phyloP scores from a whole-genome alignment of 2,329 filamentous ascomycete genomes.

The Calonectria pseudoreteaudii region DNA sequence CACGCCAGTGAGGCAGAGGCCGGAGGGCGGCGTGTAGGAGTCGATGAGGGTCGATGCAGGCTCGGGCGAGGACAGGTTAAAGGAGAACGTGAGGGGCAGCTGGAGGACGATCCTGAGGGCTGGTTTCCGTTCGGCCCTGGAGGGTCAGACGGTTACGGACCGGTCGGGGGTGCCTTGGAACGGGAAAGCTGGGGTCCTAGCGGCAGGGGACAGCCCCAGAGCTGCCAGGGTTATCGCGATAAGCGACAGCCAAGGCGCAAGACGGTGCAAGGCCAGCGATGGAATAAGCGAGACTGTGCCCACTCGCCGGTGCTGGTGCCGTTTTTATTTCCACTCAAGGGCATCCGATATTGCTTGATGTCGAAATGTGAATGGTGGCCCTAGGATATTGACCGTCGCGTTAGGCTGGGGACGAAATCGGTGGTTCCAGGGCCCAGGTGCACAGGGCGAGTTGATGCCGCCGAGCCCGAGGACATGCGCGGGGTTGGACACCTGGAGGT shows the following conservation, averaged over 20 bases:
- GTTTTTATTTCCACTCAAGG: background rate
- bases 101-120: conserved; percentile 5
- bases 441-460: background rate
- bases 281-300: conserved; percentile 11
- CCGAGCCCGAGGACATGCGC: background rate
- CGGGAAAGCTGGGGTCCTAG: conserved; percentile 1
- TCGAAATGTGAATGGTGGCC: background rate
- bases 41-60: background rate
- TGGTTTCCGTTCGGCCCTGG: conserved; percentile 15
- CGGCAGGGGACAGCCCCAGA: background rate
- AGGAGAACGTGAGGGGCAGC: conserved; percentile 16
- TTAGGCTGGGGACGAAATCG: background rate
- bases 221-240: conserved; percentile 20
- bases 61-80: background rate
- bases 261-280: background rate
- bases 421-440: background rate
- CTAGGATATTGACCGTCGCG: background rate
- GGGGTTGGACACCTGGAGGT: background rate
- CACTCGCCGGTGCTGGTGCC: conserved; percentile 7
- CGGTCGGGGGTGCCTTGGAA: background rate
- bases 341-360: background rate
- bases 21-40: conserved; percentile 5
- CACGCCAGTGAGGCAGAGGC: conserved; percentile 10
- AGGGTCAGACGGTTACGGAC: conserved; percentile 9
- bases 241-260: conserved; percentile 15